Conservation (phyloP, 2,329 filamentous ascomycete species). For the Fusarium oxysporum region DNA sequence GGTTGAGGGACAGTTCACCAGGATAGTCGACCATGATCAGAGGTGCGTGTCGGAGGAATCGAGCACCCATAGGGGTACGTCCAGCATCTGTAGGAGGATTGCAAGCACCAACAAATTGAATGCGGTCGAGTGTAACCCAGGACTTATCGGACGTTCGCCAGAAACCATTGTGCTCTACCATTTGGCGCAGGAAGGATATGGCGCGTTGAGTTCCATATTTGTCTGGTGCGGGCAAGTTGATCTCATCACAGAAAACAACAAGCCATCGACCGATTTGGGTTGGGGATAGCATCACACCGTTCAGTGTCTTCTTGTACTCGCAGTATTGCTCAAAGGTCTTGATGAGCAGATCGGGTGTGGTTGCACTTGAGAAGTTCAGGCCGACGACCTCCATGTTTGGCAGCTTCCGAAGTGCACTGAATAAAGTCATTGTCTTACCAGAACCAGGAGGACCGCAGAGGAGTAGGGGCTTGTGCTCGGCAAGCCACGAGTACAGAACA, state of each 20-base stretch:
- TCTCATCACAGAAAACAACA: constrained; percentile 99
- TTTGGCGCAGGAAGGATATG: constrained; percentile 95
- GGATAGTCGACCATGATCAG: constrained; percentile 99
- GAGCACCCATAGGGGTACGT: constrained; percentile 90
- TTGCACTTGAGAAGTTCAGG: constrained; percentile 99
- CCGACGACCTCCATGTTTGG: constrained; percentile 99
- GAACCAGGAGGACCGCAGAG: constrained; percentile 98
- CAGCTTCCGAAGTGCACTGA: constrained; percentile 95
- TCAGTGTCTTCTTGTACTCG: constrained; percentile 98
- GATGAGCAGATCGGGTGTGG: constrained; percentile 95
- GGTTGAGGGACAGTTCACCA: constrained; percentile 90
- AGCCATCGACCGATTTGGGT: constrained; percentile 98
- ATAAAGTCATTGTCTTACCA: constrained; percentile 99
- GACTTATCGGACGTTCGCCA: constrained; percentile 98
- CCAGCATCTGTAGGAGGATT: constrained; percentile 98
- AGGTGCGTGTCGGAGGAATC: constrained; percentile 97
- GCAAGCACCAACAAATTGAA: constrained; percentile 98
- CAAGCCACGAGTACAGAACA: constrained; percentile 99
- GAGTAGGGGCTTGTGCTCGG: constrained; percentile 96
- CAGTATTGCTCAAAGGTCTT: constrained; percentile 99
- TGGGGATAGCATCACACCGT: constrained; percentile 93
- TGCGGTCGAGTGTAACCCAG: constrained; percentile 97
- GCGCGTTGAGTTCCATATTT: constrained; percentile 97
- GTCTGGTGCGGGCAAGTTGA: constrained; percentile 97
- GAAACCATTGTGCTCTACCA: constrained; percentile 99